phyloP scores from a whole-genome alignment of 106 monocot genomes.

The Allium fistulosum region DNA sequence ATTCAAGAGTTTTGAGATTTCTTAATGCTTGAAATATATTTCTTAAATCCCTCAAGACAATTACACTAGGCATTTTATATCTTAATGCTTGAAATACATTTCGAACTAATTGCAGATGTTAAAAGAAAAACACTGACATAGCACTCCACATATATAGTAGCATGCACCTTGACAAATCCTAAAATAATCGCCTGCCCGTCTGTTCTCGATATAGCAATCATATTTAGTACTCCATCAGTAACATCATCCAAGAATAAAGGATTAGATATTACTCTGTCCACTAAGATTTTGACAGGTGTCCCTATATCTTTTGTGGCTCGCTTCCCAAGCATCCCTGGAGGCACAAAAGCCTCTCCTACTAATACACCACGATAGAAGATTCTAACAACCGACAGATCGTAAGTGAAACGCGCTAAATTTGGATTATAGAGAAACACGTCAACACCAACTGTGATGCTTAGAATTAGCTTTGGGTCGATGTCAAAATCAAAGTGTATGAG shows the following conservation, averaged over 20 bases:
- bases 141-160: constrained; percentile 11
- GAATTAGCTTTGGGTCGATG: not conserved
- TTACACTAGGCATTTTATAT: not conserved
- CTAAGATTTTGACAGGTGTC: constrained; percentile 14
- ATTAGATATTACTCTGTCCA: not conserved
- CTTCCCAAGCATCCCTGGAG: constrained; percentile 16
- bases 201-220: constrained; percentile 15
- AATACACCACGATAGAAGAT: constrained; percentile 21
- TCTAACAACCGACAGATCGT: constrained; percentile 4
- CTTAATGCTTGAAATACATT: constrained; percentile 17
- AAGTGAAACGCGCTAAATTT: constrained; percentile 30
- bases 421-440: constrained; percentile 26
- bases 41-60: no score
- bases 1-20: no score
- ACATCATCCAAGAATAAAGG: constrained; percentile 18
- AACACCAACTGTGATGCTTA: constrained; percentile 20
- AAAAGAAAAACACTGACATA: constrained; percentile 7
- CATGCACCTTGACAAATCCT: constrained; percentile 19
- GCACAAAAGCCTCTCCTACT: constrained; percentile 24
- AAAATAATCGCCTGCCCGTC: constrained; percentile 26
- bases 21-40: no score
- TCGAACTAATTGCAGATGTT: not conserved
- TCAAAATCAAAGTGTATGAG: constrained; percentile 11
- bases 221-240: constrained; percentile 8
- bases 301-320: constrained; percentile 14